Base-by-base conservation (phyloP, 2,329 filamentous ascomycete species). In the Alternaria ethzedia region DNA sequence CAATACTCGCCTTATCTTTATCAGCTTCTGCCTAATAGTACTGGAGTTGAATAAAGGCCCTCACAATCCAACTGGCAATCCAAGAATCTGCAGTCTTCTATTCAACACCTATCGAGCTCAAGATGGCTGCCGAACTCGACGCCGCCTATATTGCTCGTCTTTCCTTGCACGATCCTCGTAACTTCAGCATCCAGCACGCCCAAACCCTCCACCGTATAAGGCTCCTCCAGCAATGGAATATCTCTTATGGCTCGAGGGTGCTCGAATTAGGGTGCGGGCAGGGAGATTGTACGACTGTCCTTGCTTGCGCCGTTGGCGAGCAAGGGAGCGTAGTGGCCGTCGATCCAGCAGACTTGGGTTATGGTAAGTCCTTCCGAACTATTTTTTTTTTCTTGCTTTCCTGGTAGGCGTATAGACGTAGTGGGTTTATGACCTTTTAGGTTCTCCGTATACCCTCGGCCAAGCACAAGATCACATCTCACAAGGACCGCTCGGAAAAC, bases 211-310 rank as follows among this genome's bases (percentile, higher is more conserved):
- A 75, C 44, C 72, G 73, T 54, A 21, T 74, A 9, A 51, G n/a
- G 10, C 65, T 78, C 21, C 45, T 75, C 15, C 57, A 68, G 28
- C 58, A 70, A 45, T 76, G 66, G 67, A 59, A 61, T 11, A 68
- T 77, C 13, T 32, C 36, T 46, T 15, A 28, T 25, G 82, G 82
- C 63, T 78, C 79, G 26, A 81, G 79, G 4, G 73, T 88, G 7
- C 80, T 89, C 2, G 87, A 89, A 71, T 74, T 89, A 41, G 87
- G 87, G 54, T 89, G 87, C 74, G 87, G 87, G 1, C 87, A 89
- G 67, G 87, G 87, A 3, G 86, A 86, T 63, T 85, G 83, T 68
- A 88, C 87, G 2, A 80, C 83, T 11, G 84, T 83, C 3, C 82
- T 89, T 17, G 87, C 87, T 49, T 72, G 81, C 68, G 81, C 76